Evolutionary conservation across 1,284 basidiomycete genomes (phyloP), one percentile per base, ranked within the genome.

Genomic region (Moesziomyces parantarcticus): DNA sequence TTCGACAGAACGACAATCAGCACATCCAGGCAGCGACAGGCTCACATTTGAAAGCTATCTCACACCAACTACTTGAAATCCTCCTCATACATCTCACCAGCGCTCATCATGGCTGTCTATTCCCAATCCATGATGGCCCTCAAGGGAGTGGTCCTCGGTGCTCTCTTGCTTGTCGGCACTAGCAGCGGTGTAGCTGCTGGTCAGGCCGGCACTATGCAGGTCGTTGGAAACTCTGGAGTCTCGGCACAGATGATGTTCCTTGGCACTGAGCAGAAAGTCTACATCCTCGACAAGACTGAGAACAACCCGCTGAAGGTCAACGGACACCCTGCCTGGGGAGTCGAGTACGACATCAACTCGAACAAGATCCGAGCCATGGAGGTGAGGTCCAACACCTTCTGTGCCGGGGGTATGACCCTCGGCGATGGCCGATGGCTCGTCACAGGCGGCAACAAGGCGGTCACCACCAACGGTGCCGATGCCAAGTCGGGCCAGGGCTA

Each of bases 181-280:
- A 41, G 57, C 5, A 50, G 20, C 11, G 54, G 50, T 23, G 58
- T 58, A 6, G 10, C 48, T n/a, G 58, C 55, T 16, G 60, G 60
- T 23, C 67, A 73, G 46, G 69, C 61, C 8, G 69, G 69, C 36
- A 67, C 63, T 26, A 73, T 78, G 59, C 47, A 59, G 41, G 71
- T 77, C 6, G 75, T 77, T n/a, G 78, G 78, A 32, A 64, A 76
- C 47, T 80, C 78, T 6, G 77, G 79, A 34, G 73, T 80, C 20
- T 76, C 68, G 3, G 79, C 63, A 3, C 79, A 80, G 51, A 79
- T 79, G 77, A 74, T 80, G 79, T 79, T 78, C 62, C 68, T 80
- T 22, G 75, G 66, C 29, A 68, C 65, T 13, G 66, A 76, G 20
- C 54, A 68, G 36, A 77, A 78, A 43, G 79, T 79, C 26, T 75